Base-by-base conservation (phyloP, 1,139 yeast species). In the Hemisphaericaspora subhashii region DNA sequence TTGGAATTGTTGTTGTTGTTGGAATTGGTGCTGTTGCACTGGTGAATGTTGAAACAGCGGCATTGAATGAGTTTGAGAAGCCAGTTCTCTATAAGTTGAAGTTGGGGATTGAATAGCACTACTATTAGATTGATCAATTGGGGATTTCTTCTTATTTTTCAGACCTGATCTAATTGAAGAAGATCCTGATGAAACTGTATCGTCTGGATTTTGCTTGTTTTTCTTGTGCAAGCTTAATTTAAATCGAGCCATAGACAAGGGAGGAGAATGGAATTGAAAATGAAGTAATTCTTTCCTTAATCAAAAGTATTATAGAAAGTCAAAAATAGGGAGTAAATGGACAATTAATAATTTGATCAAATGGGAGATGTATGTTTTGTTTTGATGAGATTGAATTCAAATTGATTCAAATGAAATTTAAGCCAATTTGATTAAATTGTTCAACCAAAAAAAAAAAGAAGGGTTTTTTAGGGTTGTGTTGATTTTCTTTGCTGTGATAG, bases 241-340 rank as follows among this genome's bases (percentile, higher is more conserved):
- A 24, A 46, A 44, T 12, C 45, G 42, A 18, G 47, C 47, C 50
- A 46, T 46, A 39, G 24, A 37, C 18, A 30, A 16, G 9, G 11
- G 29, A 18, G n/a, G n/a, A n/a, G n/a, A n/a, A n/a, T n/a, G n/a
- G n/a, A n/a, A n/a, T n/a, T n/a, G n/a, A n/a, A n/a, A n/a, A n/a
- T n/a, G n/a, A n/a, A n/a, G n/a, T n/a, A n/a, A n/a, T n/a, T n/a
- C n/a, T n/a, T n/a, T n/a, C n/a, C n/a, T n/a, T n/a, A n/a, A n/a
- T n/a, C n/a, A n/a, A n/a, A n/a, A n/a, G n/a, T n/a, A n/a, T n/a
- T n/a, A n/a, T n/a, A n/a, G n/a, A n/a, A n/a, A n/a, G n/a, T n/a
- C n/a, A n/a, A n/a, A n/a, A n/a, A n/a, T n/a, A n/a, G n/a, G n/a
- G n/a, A n/a, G n/a, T n/a, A n/a, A n/a, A n/a, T n/a, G n/a, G n/a